Base-by-base conservation (phyloP, 441 rosid species). In the Populus hybrid region DNA sequence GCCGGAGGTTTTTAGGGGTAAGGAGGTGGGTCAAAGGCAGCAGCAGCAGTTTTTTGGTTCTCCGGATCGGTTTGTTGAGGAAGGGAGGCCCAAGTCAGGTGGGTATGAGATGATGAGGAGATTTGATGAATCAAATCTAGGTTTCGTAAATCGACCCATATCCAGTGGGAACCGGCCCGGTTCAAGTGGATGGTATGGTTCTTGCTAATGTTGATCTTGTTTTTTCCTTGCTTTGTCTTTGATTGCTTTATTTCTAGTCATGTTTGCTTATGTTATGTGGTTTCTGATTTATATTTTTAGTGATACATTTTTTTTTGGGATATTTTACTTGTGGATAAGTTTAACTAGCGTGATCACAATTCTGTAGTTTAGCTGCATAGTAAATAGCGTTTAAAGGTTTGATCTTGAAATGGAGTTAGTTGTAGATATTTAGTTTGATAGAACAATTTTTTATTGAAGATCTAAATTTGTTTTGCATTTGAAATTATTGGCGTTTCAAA, bases 51-150 rank as follows among this genome's bases (percentile, higher is more conserved):
- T 75, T 81, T 77, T 76, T 26, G 87, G 84, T n/a, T 84, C 84
- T 23, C 79, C 83, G 1, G 84, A 78, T 65, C 78, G 28, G 70
- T 83, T 75, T 81, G 90, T 80, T 65, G 91, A 87, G 21, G 84
- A 87, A 71, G 88, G 90, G 42, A 86, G 97, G 3, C 97, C 98
- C 23, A 91, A 83, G 70, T 89, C 94, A 46, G 97, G 90, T 57
- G 98, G 91, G 64, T 78, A 84, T 76, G 94, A 89, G 72, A 82
- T 86, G 82, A 84, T 80, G 80, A 79, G 77, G 78, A 79, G 77
- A 72, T 85, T 78, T 21, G 86, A 79, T 7, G 84, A 83, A 23
- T 23, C 86, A 11, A 90, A 88, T 88, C 85, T 78, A 74, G 81
- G 81, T 34, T 80, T 84, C 75, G 34, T 81, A 73, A 77, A 79